Conservation (phyloP, 768 basidiomycete species). For the Boletus subparvulus region DNA sequence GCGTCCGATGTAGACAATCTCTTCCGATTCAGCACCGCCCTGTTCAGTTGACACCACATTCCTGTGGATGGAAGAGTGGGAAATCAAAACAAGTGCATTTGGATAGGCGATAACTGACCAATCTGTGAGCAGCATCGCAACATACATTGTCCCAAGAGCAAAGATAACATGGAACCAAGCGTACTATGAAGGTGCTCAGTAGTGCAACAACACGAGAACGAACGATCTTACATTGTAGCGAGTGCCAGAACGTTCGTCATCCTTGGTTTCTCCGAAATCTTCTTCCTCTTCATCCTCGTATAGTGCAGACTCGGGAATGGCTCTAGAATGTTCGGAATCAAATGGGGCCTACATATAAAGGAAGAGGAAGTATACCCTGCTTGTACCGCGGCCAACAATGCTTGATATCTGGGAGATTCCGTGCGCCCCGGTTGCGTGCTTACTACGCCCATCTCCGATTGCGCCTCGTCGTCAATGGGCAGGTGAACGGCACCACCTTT, state of each 20-base stretch:
- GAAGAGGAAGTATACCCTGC: conserved; percentile 63
- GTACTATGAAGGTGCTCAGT: conserved; percentile 54
- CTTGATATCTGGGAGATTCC: conserved; percentile 90
- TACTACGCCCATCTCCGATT: conserved; percentile 74
- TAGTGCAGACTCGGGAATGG: conserved; percentile 90
- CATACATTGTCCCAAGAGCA: conserved; percentile 94
- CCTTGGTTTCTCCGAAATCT: conserved; percentile 68
- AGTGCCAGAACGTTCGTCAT: conserved; percentile 92
- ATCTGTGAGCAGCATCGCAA: conserved; percentile 94
- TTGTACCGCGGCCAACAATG: conserved; percentile 91
- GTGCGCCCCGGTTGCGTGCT: conserved; percentile 81
- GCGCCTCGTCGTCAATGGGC: conserved; percentile 49
- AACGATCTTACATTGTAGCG: conserved; percentile 79
- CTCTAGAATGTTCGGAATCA: conserved; percentile 41
- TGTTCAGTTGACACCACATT: conserved; percentile 66
- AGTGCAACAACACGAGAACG: neutral
- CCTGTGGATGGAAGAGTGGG: conserved; percentile 40
- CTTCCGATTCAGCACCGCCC: conserved; percentile 50
- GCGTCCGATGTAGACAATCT: conserved; percentile 88
- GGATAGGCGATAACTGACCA: conserved; percentile 60
- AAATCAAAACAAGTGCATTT: neutral
- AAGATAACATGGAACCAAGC: conserved; percentile 99
- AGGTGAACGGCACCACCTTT: conserved; percentile 64
- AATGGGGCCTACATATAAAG: neutral
- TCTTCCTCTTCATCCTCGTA: conserved; percentile 77